Evolutionary conservation across 108 stramenopile species (phyloP).

Genomic region (Pseudonitzschia delicatissima): DNA sequence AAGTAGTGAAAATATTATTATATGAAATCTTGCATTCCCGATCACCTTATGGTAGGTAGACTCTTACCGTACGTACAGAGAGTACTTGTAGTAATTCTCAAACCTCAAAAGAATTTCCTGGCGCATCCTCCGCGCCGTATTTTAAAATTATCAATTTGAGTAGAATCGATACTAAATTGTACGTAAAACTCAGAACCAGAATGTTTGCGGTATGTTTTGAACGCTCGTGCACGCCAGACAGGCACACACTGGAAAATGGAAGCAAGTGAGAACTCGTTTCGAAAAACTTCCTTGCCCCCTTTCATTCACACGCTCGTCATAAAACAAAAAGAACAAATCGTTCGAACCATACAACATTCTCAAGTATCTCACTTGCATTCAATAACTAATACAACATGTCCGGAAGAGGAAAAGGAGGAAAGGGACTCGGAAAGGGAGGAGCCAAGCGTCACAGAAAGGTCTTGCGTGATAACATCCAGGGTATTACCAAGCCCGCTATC

Average conservation of each 20-base stretch:
- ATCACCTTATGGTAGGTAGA: too few relatives aligned
- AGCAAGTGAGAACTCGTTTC: neutral
- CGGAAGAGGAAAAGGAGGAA: constrained; percentile 84
- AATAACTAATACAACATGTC: constrained; percentile 34
- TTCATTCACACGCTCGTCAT: neutral
- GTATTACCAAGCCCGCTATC: constrained; percentile 99
- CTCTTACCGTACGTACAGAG: too few relatives aligned
- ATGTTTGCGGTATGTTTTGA: too few relatives aligned
- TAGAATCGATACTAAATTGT: neutral
- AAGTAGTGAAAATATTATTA: too few relatives aligned
- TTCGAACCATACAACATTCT: too few relatives aligned
- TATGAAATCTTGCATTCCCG: too few relatives aligned
- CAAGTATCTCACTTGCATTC: neutral
- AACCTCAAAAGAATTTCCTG: too few relatives aligned
- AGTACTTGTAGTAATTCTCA: too few relatives aligned
- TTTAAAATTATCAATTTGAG: neutral
- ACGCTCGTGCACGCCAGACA: too few relatives aligned
- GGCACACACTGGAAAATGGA: neutral
- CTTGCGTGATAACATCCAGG: constrained; percentile 98
- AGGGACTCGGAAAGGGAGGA: constrained; percentile 87
- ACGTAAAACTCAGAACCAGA: too few relatives aligned
- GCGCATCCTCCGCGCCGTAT: neutral
- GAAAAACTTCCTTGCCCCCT: neutral
- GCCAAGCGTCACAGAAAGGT: constrained; percentile 92
- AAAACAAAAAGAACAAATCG: neutral